These are phyloP conservation scores for Lobosporangium transversale DNA, from an alignment of 192 early-diverging fungal species.

Conservation along the genomic window DNA sequence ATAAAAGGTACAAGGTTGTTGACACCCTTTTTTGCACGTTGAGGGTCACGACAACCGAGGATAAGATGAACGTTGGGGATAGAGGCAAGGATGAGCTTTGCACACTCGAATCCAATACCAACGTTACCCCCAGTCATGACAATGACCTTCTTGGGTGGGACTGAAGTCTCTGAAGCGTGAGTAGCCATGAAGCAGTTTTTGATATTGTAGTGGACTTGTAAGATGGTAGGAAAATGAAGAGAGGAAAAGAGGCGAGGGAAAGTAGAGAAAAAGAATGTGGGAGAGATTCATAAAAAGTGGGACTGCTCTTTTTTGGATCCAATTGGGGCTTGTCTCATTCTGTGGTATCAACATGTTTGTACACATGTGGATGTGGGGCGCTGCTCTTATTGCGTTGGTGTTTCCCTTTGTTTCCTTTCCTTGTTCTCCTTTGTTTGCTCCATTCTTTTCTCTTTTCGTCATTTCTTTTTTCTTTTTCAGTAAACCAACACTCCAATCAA, in stretches of 20 bases:
- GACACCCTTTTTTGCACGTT: constrained; percentile 20
- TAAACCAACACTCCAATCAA: too few relatives aligned
- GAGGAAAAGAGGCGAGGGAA: too few relatives aligned
- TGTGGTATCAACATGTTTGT: too few relatives aligned
- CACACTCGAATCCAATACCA: constrained; percentile 52
- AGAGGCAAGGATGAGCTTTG: constrained; percentile 14
- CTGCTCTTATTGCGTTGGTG: too few relatives aligned
- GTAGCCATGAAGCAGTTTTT: not conserved
- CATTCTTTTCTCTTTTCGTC: too few relatives aligned
- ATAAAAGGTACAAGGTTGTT: constrained; percentile 15
- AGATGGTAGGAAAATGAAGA: not conserved
- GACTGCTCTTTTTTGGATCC: not conserved
- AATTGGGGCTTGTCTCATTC: not conserved
- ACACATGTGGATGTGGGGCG: too few relatives aligned
- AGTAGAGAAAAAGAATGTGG: too few relatives aligned
- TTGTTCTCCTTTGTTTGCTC: too few relatives aligned
- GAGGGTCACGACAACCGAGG: constrained; percentile 24
- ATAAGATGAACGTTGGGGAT: constrained; percentile 21
- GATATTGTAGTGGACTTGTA: too few relatives aligned
- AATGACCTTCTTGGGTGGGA: constrained; percentile 18
- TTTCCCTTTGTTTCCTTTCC: too few relatives aligned
- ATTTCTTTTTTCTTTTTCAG: too few relatives aligned
- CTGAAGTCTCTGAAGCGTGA: not conserved
- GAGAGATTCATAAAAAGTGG: too few relatives aligned
- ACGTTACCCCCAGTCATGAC: constrained; percentile 51